These are phyloP conservation scores for Coelastrella sp. DNA, from an alignment of 139 green algal species.

Conservation along the genomic window DNA sequence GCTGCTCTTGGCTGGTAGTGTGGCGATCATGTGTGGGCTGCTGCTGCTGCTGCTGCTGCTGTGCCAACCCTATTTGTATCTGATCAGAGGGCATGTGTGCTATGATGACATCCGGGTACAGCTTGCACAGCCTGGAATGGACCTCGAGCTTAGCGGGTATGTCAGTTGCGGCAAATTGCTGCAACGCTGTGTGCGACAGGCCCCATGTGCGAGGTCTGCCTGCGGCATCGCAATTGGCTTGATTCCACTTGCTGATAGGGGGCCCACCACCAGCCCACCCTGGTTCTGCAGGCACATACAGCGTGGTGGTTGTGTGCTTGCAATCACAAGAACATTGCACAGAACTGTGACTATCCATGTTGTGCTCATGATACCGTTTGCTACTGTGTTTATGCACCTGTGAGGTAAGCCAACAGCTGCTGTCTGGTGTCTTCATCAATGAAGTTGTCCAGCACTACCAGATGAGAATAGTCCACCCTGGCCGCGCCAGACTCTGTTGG, in stretches of 20 bases:
- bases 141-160: conserved; percentile 77
- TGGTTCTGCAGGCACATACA: neutral
- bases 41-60: neutral
- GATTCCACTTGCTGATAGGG: conserved; percentile 69
- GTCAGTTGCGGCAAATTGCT: conserved; percentile 45
- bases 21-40: neutral
- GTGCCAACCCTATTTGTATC: conserved; percentile 62
- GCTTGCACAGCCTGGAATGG: conserved; percentile 69
- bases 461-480: conserved; percentile 57
- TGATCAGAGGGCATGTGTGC: conserved; percentile 78
- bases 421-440: conserved; percentile 57
- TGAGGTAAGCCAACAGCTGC: conserved; percentile 59
- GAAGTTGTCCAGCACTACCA: conserved; percentile 78
- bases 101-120: conserved; percentile 83
- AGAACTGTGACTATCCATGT: no score
- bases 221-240: conserved; percentile 69
- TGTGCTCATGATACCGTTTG: no score
- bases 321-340: no score
- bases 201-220: conserved; percentile 71
- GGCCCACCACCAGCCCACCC: conserved; percentile 34
- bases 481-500: conserved; percentile 61
- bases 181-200: conserved; percentile 58
- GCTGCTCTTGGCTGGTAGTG: conserved; percentile 5
- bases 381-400: conserved; percentile 2
- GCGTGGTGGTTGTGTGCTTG: no score